Conservation (phyloP, 306 rosid genomes). For the Trifolium fragiferum region DNA sequence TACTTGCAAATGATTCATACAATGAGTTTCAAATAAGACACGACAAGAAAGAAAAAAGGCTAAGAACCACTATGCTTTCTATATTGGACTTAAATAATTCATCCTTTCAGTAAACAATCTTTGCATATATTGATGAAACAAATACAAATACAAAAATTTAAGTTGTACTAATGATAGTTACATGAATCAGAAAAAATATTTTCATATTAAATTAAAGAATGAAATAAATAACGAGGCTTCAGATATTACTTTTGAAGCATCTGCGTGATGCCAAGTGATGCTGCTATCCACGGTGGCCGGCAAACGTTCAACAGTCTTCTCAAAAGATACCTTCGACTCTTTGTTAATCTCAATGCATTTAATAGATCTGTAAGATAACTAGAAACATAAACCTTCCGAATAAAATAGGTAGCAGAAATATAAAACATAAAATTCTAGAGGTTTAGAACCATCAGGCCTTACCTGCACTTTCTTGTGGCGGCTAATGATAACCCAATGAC, state of each 20-base stretch:
- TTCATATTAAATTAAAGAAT: conserved; percentile 29
- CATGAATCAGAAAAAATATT: conserved; percentile 13
- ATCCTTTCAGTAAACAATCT: conserved; percentile 18
- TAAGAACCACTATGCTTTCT: conserved; percentile 12
- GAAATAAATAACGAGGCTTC: conserved; percentile 39
- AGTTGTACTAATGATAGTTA: not conserved
- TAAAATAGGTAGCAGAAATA: conserved; percentile 27
- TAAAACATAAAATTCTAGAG: conserved; percentile 3
- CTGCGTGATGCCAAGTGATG: conserved; percentile 94
- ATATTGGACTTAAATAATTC: conserved; percentile 2
- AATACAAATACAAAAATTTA: not conserved
- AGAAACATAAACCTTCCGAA: conserved; percentile 28
- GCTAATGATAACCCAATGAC: conserved; percentile 94
- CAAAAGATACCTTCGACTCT: conserved; percentile 88
- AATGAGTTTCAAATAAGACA: conserved; percentile 41
- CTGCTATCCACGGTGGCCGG: conserved; percentile 67
- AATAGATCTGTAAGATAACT: conserved; percentile 64
- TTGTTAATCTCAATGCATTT: conserved; percentile 91
- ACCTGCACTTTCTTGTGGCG: conserved; percentile 93
- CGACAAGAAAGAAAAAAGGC: conserved; percentile 18
- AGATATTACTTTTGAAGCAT: conserved; percentile 73
- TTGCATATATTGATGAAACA: conserved; percentile 20
- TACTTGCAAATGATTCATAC: conserved; percentile 40
- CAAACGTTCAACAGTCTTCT: conserved; percentile 83
- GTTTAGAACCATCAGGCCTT: conserved; percentile 50